Conservation (phyloP, 805 yeast genomes). For the Metschnikowia shivogae region DNA sequence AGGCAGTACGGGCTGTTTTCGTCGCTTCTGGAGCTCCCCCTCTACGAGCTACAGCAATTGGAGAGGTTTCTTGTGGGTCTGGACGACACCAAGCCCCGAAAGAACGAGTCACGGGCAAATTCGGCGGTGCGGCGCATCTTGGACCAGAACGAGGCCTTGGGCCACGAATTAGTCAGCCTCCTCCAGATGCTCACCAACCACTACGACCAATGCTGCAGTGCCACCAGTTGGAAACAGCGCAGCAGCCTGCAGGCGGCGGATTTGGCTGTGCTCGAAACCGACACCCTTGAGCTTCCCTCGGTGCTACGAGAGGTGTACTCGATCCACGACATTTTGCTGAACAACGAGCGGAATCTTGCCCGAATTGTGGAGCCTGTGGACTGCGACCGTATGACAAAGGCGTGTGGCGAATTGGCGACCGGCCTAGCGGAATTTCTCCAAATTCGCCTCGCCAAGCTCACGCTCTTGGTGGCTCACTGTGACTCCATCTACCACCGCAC, state of each 20-base stretch:
- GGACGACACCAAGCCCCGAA: background rate
- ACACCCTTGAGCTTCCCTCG: constrained; percentile 51
- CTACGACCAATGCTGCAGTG: constrained; percentile 71
- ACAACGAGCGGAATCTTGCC: constrained; percentile 24
- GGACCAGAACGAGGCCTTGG: constrained; percentile 46
- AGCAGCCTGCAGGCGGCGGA: constrained; percentile 29
- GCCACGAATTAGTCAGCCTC: constrained; percentile 64
- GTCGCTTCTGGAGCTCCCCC: background rate
- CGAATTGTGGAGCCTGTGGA: background rate
- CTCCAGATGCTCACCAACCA: constrained; percentile 73
- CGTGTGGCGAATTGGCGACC: constrained; percentile 1
- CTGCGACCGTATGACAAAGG: constrained; percentile 12
- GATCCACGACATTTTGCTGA: constrained; percentile 31
- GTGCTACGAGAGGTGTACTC: constrained; percentile 40
- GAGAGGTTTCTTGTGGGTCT: background rate
- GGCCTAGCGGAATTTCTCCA: constrained; percentile 20
- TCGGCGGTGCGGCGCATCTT: constrained; percentile 3
- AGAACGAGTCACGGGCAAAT: background rate
- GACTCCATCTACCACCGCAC: constrained; percentile 6
- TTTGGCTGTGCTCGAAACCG: constrained; percentile 47
- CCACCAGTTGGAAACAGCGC: constrained; percentile 17
- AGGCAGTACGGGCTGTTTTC: background rate
- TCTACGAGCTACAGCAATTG: constrained; percentile 1
- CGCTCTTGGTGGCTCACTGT: constrained; percentile 19
- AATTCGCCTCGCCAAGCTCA: constrained; percentile 23